phyloP scores from a whole-genome alignment of 2,329 filamentous ascomycete genomes.

The Aspergillus nomiae region DNA sequence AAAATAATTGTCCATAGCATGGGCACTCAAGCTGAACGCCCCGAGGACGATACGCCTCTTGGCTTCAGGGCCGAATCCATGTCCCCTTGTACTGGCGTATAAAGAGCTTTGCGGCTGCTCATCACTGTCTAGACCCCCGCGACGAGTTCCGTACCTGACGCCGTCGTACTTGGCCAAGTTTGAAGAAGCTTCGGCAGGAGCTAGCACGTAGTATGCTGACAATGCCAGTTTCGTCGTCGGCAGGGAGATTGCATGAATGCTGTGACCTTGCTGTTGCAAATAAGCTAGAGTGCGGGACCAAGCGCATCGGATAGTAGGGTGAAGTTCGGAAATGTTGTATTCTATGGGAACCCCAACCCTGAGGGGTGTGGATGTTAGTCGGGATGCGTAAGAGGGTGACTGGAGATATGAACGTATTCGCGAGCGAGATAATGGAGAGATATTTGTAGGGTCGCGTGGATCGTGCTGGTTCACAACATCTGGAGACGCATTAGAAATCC shows the following conservation, averaged over 20 bases:
- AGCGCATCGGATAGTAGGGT: slow-evolving; percentile 65
- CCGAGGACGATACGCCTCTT: slow-evolving; percentile 84
- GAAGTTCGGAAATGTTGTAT: slow-evolving; percentile 85
- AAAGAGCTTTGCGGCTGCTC: slow-evolving; percentile 58
- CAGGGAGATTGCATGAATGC: slow-evolving; percentile 74
- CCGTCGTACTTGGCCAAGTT: slow-evolving; percentile 98
- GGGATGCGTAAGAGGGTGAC: slow-evolving; percentile 22
- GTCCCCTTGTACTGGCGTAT: slow-evolving; percentile 74
- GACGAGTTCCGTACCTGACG: slow-evolving; percentile 78
- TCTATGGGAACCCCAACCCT: slow-evolving; percentile 67
- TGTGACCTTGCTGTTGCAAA: slow-evolving; percentile 67
- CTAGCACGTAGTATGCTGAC: slow-evolving; percentile 92
- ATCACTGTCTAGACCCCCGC: slow-evolving; percentile 51
- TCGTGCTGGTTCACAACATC: slow-evolving; percentile 63
- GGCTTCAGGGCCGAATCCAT: slow-evolving; percentile 81
- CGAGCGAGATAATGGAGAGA: slow-evolving; percentile 59
- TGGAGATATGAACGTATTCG: slow-evolving; percentile 50
- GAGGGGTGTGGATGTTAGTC: slow-evolving; percentile 34
- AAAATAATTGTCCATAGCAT: slow-evolving; percentile 95
- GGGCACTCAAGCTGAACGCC: slow-evolving; percentile 84
- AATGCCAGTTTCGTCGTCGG: slow-evolving; percentile 83
- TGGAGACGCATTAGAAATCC: slow-evolving; percentile 28
- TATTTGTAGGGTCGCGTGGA: slow-evolving; percentile 71
- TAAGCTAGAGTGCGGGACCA: slow-evolving; percentile 67
- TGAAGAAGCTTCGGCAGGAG: slow-evolving; percentile 90